Base-by-base conservation (phyloP, 73 alveolate genomes). In the Paramecium tetraurelia region DNA sequence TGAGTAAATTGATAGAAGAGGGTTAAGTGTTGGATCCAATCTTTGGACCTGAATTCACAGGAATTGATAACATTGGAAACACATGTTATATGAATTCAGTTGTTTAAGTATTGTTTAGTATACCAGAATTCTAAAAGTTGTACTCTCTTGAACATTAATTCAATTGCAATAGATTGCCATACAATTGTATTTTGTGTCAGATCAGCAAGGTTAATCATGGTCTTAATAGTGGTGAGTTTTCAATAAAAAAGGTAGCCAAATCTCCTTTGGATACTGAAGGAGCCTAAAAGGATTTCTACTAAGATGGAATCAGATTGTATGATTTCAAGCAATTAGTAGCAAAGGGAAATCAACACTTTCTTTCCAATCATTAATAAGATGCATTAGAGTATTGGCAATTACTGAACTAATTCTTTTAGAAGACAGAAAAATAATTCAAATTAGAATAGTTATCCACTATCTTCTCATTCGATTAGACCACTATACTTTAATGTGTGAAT, bases 61-160 rank as follows among this genome's bases (percentile, higher is more conserved):
- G 99, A 11, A 87, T 99, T 85, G 99, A 97, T 92, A 99, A 99
- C 92, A 92, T 99, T 6, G 99, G 99, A 9, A 98, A 99, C 89
- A 96, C 99, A 10, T 99, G 99, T 94, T 99, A 99, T 93, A 96
- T 99, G 99, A 98, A 98, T 94, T 97, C 99, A 8, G 97, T 98
- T 4, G 86, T 99, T 31, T 98, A 99, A 93, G 94, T 96, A 24
- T 95, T 99, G 35, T 97, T 99, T 92, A 92, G 98, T 22, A 85
- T 97, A 36, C 99, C 99, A 16, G 98, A 97, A 72, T 98, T 98
- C 92, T 93, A 92, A 92, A 85, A 95, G 57, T 85, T 93, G 76
- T 98, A 93, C 93, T 89, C 53, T 59, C 94, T 89, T 76, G 92
- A 86, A 40, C 97, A 98, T 59, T 40, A 71, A 70, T 97, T 96